phyloP scores from a whole-genome alignment of 2,329 filamentous ascomycete genomes.

The Beauveria caledonica region DNA sequence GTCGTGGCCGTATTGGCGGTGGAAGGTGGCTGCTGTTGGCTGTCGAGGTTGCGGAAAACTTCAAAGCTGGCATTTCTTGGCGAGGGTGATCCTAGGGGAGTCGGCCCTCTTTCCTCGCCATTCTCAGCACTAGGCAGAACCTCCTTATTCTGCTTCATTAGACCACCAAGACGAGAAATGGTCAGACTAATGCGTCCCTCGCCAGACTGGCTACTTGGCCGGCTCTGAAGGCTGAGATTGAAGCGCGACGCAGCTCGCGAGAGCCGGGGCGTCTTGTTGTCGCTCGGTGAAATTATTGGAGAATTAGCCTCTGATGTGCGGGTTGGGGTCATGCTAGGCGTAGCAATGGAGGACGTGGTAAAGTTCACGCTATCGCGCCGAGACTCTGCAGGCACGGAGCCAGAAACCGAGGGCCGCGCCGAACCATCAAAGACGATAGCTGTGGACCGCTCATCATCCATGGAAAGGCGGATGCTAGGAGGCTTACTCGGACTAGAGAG shows the following conservation, averaged over 20 bases:
- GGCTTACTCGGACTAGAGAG: constrained; percentile 25
- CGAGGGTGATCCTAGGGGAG: constrained; percentile 17
- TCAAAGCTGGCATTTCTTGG: constrained; percentile 15
- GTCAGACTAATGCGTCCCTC: constrained; percentile 50
- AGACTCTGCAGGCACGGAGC: constrained; percentile 26
- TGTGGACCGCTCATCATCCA: constrained; percentile 41
- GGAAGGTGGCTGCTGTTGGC: not conserved
- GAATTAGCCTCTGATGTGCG: constrained; percentile 29
- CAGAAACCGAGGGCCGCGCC: constrained; percentile 29
- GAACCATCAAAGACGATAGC: constrained; percentile 41
- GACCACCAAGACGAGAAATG: constrained; percentile 46
- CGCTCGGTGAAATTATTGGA: constrained; percentile 39
- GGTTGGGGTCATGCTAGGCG: constrained; percentile 28
- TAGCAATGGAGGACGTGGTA: constrained; percentile 35
- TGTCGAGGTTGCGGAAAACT: constrained; percentile 28
- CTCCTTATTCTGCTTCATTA: constrained; percentile 45
- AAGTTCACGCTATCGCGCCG: constrained; percentile 44
- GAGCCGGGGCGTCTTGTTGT: constrained; percentile 44
- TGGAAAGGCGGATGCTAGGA: constrained; percentile 47
- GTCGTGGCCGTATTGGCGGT: not conserved
- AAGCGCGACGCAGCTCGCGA: constrained; percentile 52
- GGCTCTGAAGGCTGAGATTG: constrained; percentile 39
- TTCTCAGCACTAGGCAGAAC: constrained; percentile 19
- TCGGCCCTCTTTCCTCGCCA: not conserved
- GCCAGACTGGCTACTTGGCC: constrained; percentile 49